Conservation (phyloP, 768 basidiomycete species). For the Phanerochaete carnosa region DNA sequence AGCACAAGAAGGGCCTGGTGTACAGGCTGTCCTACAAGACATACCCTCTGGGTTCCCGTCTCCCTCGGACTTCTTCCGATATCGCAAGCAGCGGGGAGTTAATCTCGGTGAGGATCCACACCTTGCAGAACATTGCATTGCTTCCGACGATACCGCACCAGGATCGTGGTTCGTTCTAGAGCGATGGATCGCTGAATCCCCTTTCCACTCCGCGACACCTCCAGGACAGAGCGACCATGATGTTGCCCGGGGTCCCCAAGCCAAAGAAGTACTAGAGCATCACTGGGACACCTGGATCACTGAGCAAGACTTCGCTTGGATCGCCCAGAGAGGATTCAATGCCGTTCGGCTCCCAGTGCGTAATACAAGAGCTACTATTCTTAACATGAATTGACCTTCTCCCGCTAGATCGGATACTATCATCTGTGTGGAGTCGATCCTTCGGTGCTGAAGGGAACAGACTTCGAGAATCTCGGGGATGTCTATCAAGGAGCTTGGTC, state of each 20-base stretch:
- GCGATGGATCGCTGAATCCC: slow-evolving; percentile 64
- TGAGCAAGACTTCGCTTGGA: slow-evolving; percentile 52
- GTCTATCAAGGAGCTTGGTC: slow-evolving; percentile 68
- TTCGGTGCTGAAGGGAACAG: slow-evolving; percentile 59
- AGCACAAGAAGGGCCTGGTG: not conserved
- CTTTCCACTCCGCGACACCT: slow-evolving; percentile 48
- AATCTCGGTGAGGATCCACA: slow-evolving; percentile 59
- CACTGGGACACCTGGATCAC: slow-evolving; percentile 58
- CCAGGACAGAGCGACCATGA: slow-evolving; percentile 70
- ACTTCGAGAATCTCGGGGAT: slow-evolving; percentile 49
- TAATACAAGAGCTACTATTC: not conserved
- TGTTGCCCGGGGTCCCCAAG: slow-evolving; percentile 52
- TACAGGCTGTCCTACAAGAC: not conserved
- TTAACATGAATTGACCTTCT: not conserved
- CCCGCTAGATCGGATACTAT: slow-evolving; percentile 69
- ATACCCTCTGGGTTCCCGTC: slow-evolving; percentile 14
- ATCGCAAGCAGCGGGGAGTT: slow-evolving; percentile 75
- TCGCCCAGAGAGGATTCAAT: slow-evolving; percentile 51
- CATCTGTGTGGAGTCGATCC: slow-evolving; percentile 59
- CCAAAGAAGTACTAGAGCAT: slow-evolving; percentile 38
- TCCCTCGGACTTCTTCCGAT: slow-evolving; percentile 41
- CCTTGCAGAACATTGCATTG: not conserved
- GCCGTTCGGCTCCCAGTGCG: slow-evolving; percentile 60
- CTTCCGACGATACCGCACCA: slow-evolving; percentile 22
- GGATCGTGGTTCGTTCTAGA: slow-evolving; percentile 82